Evolutionary conservation across 208 protist genomes (phyloP), one percentile per base, ranked within the genome.

Genomic region (Leishmania tropica): DNA sequence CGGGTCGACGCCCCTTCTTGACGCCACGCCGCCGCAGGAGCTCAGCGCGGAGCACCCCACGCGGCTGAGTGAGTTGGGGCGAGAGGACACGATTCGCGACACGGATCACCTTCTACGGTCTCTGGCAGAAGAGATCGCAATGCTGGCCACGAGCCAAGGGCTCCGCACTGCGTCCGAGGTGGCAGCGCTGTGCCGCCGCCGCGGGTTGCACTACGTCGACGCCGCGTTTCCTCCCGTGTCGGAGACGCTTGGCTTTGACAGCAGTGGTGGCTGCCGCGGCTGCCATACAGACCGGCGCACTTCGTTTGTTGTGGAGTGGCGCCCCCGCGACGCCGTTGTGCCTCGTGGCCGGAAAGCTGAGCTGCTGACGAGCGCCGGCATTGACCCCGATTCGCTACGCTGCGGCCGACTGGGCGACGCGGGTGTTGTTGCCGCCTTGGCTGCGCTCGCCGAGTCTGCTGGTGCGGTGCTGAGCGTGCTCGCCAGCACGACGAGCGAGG

Each of bases 391-490:
- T 7, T 81, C 81, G 28, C 76, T 90, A 56, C 67, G 70, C 42
- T 89, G 85, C 35, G 87, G 91, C 10, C 76, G 31, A 28, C 81
- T 90, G 31, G 84, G 85, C 31, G 86, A 95, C 83, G n/a, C 42
- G 7, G 89, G 89, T 42, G 85, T 94, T 13, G 87, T 88, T 75
- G 88, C 90, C 37, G 93, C 85, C 6, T 83, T 96, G 11, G 83
- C 89, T 21, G 90, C 90, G 21, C 83, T 96, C 42, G 89, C 93
- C 7, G 91, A 96, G 85, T 85, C 89, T 10, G n/a, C 88, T 13
- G 86, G 88, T 8, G 87, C 89, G 1, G 78, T 96, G 48, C 53
- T 78, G 47, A 89, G 89, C 73, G 70, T 93, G 54, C 58, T 96
- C 53, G 80, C 89, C 45, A 84, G 81, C 83, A 92, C 89, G 19